Evolutionary conservation across 768 basidiomycete genomes (phyloP), one percentile per base, ranked within the genome.

Genomic region (Xanthoconium purpureum): DNA sequence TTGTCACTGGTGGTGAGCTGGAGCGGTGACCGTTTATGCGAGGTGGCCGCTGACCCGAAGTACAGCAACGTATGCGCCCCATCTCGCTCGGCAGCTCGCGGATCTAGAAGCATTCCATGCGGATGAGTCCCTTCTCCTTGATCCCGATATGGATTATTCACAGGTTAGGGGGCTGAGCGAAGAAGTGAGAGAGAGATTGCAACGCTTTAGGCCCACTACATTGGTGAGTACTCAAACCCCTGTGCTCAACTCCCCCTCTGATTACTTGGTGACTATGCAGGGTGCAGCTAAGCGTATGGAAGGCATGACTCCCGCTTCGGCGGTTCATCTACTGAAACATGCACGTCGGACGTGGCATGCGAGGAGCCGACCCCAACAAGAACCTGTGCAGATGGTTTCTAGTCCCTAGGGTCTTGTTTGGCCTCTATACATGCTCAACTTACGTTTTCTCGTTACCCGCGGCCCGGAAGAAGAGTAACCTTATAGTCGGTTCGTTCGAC

Each of bases 241-340:
- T 5, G 6, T 15, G 0, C 18, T 43, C 29, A 35, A 40, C n/a
- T 35, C 30, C 9, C 44, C 8, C 13, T 35, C 54, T 46, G 50
- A 56, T 55, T 13, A 24, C 43, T 57, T 12, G 35, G 33, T 29
- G 2, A 48, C 46, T 3, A 6, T 52, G 32, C n/a, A 94, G 92
- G 93, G 93, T n/a, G 88, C 89, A 5, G 94, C 89, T 15, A 94
- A 93, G 70, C 77, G 93, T 29, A 93, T 95, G 84, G 93, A 95
- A 67, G 94, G 94, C 9, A 91, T 95, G 82, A 96, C 94, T 4
- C 93, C 93, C 3, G 80, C 85, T 0, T 83, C 84, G 1, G 74
- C 89, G n/a, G 77, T 92, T 13, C 77, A 77, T 39, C 68, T 95
- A 28, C 74, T 94, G 59, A 82, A 80, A 62, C 79, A 90, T 66